Conservation (phyloP, 2,329 filamentous ascomycete species). For the Pyricularia sp. region DNA sequence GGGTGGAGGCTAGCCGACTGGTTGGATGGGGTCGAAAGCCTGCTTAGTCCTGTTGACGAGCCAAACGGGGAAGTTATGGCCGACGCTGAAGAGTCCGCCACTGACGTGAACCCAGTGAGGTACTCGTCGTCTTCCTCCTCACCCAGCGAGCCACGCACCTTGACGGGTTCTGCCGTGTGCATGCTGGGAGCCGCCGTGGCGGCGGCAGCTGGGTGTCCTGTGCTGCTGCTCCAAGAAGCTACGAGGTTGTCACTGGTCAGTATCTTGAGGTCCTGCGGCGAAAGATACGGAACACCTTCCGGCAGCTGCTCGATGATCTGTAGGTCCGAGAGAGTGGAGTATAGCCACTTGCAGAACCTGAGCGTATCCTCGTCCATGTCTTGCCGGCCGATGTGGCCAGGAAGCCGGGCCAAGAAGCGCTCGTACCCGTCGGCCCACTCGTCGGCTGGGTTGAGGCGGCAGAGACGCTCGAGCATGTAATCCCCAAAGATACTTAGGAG, state of each 20-base stretch:
- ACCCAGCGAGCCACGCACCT: background rate
- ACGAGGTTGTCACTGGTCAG: background rate
- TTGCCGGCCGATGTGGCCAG: background rate
- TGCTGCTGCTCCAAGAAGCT: background rate
- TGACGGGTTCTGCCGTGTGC: background rate
- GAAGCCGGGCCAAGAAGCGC: background rate
- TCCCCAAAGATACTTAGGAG: background rate
- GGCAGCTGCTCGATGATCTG: background rate
- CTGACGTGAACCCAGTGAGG: background rate
- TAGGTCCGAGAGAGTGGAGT: background rate
- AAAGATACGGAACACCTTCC: background rate
- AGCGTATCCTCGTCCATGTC: too few relatives aligned
- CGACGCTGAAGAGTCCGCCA: background rate
- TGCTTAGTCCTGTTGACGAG: background rate
- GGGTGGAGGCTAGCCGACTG: background rate
- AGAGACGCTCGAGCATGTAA: background rate
- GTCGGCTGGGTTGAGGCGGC: background rate
- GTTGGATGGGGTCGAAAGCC: background rate
- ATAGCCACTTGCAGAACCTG: background rate
- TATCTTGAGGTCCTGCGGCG: background rate
- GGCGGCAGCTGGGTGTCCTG: background rate
- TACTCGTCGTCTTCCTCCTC: background rate
- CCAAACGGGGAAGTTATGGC: background rate
- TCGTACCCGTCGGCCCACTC: slow-evolving; percentile 2
- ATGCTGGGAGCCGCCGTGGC: background rate